Conservation (phyloP, 768 basidiomycete species). For the Dentipellis fragilis region DNA sequence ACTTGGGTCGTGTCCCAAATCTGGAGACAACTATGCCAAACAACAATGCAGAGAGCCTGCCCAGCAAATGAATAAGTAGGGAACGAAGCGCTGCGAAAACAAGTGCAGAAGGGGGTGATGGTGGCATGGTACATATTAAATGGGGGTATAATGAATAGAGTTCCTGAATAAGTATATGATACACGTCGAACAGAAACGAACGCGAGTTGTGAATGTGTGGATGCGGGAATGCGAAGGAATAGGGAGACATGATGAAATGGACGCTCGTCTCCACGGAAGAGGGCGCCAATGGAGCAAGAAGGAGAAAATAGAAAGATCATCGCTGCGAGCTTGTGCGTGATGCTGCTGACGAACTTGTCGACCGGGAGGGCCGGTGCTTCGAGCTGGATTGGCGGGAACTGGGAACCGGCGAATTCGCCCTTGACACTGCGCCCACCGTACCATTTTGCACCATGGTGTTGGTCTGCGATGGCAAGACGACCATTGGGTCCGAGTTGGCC, state of each 20-base stretch:
- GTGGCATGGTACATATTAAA: background rate
- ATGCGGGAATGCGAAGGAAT: too few species aligned
- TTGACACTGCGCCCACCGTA: background rate
- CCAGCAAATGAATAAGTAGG: background rate
- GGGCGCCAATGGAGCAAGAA: too few species aligned
- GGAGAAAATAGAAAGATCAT: background rate
- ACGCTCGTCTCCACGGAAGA: too few species aligned
- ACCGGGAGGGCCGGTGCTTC: slow-evolving; percentile 1
- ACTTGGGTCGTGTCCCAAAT: background rate
- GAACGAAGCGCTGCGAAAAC: background rate
- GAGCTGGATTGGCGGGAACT: slow-evolving; percentile 1
- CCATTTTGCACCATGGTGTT: slow-evolving; percentile 9
- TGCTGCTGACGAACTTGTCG: background rate
- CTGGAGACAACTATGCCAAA: background rate
- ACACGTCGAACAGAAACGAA: background rate
- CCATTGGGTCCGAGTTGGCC: background rate
- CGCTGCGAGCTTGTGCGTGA: background rate
- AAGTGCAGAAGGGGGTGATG: background rate
- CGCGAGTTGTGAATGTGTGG: background rate
- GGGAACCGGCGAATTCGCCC: background rate
- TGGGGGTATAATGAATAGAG: background rate
- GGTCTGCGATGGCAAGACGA: slow-evolving; percentile 8
- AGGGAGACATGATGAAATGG: too few species aligned
- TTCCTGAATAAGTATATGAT: background rate
- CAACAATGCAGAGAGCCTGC: background rate